Evolutionary conservation across 192 early-diverging fungal species (phyloP).

Genomic region (Podila verticillata): DNA sequence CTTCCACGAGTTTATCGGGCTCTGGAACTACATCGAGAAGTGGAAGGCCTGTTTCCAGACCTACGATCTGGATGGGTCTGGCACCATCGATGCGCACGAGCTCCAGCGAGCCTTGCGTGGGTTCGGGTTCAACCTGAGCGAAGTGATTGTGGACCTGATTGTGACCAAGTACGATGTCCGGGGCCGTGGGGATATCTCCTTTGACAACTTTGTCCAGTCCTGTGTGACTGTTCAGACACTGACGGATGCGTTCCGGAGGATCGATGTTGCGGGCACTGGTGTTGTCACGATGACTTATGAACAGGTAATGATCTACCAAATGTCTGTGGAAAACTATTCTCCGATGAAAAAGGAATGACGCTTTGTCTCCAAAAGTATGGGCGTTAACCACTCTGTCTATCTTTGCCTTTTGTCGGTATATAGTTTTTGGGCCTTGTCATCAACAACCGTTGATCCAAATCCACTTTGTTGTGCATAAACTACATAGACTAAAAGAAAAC

Average conservation of each 20-base stretch:
- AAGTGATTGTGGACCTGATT: slow-evolving; percentile 30
- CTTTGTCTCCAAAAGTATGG: neutral
- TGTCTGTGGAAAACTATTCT: neutral
- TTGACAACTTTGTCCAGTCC: slow-evolving; percentile 59
- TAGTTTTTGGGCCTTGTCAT: slow-evolving; percentile 47
- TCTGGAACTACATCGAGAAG: slow-evolving; percentile 77
- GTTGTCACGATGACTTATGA: slow-evolving; percentile 71
- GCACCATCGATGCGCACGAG: slow-evolving; percentile 67
- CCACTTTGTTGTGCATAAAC: too few relatives aligned
- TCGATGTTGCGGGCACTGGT: slow-evolving; percentile 65
- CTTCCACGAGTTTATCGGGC: slow-evolving; percentile 72
- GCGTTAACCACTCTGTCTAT: neutral
- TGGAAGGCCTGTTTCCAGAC: slow-evolving; percentile 75
- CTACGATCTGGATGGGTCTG: slow-evolving; percentile 72
- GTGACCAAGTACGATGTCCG: slow-evolving; percentile 60
- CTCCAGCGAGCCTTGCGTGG: slow-evolving; percentile 35
- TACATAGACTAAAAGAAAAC: neutral
- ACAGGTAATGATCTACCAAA: slow-evolving; percentile 11
- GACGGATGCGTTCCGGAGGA: slow-evolving; percentile 66
- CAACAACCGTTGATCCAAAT: slow-evolving; percentile 24
- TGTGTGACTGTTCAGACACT: slow-evolving; percentile 73
- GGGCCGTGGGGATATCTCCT: slow-evolving; percentile 49
- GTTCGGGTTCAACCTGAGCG: slow-evolving; percentile 53
- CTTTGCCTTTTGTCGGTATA: neutral
- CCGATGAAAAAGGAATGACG: neutral